Base-by-base conservation (phyloP, 257 asterid genomes). In the Solanum sitiens region DNA sequence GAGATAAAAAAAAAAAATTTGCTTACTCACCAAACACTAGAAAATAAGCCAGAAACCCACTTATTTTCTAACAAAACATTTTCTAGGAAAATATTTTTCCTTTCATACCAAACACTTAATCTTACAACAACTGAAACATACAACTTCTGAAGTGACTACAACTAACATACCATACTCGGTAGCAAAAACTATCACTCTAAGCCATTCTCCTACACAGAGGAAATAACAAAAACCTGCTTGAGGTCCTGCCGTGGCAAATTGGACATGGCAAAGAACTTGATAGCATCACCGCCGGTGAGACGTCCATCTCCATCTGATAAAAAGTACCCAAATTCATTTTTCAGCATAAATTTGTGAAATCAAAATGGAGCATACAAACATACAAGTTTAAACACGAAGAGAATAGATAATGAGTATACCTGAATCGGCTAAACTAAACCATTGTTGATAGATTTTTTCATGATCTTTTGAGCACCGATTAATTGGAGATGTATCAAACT, bases 281-380 rank as follows among this genome's bases (percentile, higher is more conserved):
- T 95, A 65, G 99, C 99, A 91, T 97, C 99, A 45, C 83, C 92
- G 23, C 99, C 99, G 6, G 94, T 92, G 68, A 96, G 89, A 65
- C 99, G 98, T 21, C 98, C 99, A 93, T 96, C 99, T 73, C 98
- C 98, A 89, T 96, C 99, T 97, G 90, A 89, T 25, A 32, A 75
- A 35, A n/a, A n/a, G 27, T 73, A 39, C 27, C 21, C 6, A 12
- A 45, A 39, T 30, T 77, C 86, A n/a, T 10, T 59, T 53, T 73
- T 30, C 37, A 21, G 61, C 87, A 68, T 44, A 85, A 72, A 68
- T 85, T 72, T 63, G 65, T 79, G 83, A 86, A 40, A 45, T 27
- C 32, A 53, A 70, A 42, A 42, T 45, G 47, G 39, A 7, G 75
- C 70, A 15, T 37, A 39, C 32, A 10, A 4, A 85, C 7, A 39